Evolutionary conservation across 2,329 filamentous ascomycete genomes (phyloP), one percentile per base, ranked within the genome.

Genomic region (Cryphonectria carpinicola): DNA sequence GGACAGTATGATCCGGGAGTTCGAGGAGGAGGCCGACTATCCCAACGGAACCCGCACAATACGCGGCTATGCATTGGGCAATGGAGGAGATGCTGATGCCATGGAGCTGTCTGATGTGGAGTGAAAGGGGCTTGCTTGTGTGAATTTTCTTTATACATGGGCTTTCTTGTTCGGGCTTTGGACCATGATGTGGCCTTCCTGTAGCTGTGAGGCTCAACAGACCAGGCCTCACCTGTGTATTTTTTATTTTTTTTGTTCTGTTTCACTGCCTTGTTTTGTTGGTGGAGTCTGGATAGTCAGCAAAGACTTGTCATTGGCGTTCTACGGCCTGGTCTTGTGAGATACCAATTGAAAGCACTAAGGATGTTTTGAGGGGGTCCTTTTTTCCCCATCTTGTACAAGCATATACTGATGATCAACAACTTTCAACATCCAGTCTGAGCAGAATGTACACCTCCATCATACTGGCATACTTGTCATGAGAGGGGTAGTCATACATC

Each of bases 1-100:
- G 66, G 86, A 89, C 76, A 87, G 84, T 71, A 80, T 90, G 72
- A 88, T 90, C 75, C 83, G 86, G 63, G 87, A 89, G 84, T 89
- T 90, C 85, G 87, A 90, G 77, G 88, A 90, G 76, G 86, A 89
- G 76, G 81, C 81, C 70, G 85, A 87, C n/a, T 82, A 84, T 56
- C 80, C 81, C 56, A 79, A 77, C 68, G 64, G 70, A 10, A 37
- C 71, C 11, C 67, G 71, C 14, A 56, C 49, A 1, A 35, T 69
- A 6, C 67, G 67, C 17, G 62, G 64, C 32, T 66, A 63, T n/a
- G 28, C 46, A 11, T n/a, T 35, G 62, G 62, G 46, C 17, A 72
- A 70, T n/a, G 71, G 68, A 19, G 64, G 56, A 25, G 74, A 77
- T 43, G 63, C 76, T 49, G 75, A 80, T 70, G 66, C 74, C 58